Conservation (phyloP, 2,329 filamentous ascomycete genomes). For the Botrytis pseudocinerea region DNA sequence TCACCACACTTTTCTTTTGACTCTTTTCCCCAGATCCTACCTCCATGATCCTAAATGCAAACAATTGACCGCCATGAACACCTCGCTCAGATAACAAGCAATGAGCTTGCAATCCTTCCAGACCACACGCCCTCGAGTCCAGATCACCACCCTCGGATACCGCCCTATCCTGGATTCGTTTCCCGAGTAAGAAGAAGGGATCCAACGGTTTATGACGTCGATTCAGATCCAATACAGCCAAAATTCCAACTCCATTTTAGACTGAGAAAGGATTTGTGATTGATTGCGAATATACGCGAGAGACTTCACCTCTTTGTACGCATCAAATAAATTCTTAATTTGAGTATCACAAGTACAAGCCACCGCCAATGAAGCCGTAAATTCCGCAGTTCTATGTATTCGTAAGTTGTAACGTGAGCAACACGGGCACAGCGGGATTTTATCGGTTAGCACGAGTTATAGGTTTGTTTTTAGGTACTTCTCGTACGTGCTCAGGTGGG, state of each 20-base stretch:
- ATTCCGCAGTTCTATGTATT: not conserved
- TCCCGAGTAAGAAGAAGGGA: not conserved
- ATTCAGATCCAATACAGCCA: not conserved
- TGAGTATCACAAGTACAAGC: slow-evolving; percentile 4
- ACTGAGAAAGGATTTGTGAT: not conserved
- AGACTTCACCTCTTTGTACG: not conserved
- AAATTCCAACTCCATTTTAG: not conserved
- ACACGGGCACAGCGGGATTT: slow-evolving; percentile 3
- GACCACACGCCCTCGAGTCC: not conserved
- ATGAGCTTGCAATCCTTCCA: slow-evolving; percentile 11
- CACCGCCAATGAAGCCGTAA: not conserved
- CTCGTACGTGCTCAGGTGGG: slow-evolving; percentile 11
- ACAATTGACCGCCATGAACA: slow-evolving; percentile 4
- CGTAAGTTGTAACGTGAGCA: slow-evolving; percentile 1
- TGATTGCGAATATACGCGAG: not conserved
- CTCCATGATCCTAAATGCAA: not conserved
- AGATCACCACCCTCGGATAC: slow-evolving; percentile 9
- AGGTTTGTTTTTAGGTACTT: not conserved
- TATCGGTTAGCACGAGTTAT: not conserved
- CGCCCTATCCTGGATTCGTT: not conserved
- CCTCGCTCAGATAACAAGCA: slow-evolving; percentile 12
- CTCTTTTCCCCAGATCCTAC: slow-evolving; percentile 6
- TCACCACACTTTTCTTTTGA: not conserved
- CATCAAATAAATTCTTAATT: not conserved
- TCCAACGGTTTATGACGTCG: slow-evolving; percentile 11